Base-by-base conservation (phyloP, 331 rosid genomes). In the Quercus tomentella region DNA sequence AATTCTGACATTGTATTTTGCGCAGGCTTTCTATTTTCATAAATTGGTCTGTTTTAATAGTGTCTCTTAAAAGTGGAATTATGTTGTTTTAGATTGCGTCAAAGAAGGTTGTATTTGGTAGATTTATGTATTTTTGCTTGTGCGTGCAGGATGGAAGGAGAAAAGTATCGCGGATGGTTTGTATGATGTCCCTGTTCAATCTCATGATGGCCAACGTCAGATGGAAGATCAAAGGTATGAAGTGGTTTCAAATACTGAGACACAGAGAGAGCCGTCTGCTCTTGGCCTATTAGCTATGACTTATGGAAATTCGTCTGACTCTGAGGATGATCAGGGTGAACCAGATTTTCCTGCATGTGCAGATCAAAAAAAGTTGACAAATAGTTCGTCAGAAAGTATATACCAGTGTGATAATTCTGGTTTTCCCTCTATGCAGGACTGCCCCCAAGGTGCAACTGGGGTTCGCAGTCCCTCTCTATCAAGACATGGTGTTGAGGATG, bases 241-340 rank as follows among this genome's bases (percentile, higher is more conserved):
- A 81, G 82, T n/a, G 30, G 79, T 67, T 81, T 86, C 80, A 60
- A 81, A 73, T 82, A 21, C 79, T 67, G 89, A 76, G 74, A 81
- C 72, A 72, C 69, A 37, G 15, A 82, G 83, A 23, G 83, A 82
- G 71, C 81, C 81, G 75, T 86, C 94, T 22, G 98, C 98, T 51
- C 97, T 94, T 82, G 88, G 88, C 76, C 87, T 92, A 75, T 86
- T 94, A 76, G 97, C 96, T 72, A 81, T 90, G 68, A 84, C 86
- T 65, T 94, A 94, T 83, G 96, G 97, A 83, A 85, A 89, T 80
- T 89, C 93, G 17, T 93, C 98, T 6, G 98, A 94, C 76, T 89
- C 89, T 3, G 98, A 94, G 83, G 96, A 91, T 56, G 92, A 90
- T 70, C 90, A 84, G 80, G 83, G 41, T 77, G 91, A 84, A 79